A percentile compares a stretch with the other conserved stretches of the same genome.
Conservation (phyloP, 768 basidiomycete genomes). For the Tulasnella sp. region DNA sequence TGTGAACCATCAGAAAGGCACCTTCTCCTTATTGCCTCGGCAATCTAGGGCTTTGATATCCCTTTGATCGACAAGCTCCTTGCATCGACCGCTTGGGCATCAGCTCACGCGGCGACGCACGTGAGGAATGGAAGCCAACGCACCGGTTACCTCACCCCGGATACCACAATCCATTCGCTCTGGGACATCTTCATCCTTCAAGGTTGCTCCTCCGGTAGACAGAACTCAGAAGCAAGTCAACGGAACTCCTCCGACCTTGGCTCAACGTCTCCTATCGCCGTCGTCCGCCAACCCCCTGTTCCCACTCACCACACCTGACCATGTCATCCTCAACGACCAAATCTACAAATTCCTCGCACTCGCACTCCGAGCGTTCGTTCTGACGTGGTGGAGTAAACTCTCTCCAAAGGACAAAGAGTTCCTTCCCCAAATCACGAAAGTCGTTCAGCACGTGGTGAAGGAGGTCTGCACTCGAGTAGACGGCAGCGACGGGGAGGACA, state of each 20-base stretch:
- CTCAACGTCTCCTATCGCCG: slow-evolving; percentile 56
- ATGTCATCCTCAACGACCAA: slow-evolving; percentile 51
- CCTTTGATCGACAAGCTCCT: not conserved
- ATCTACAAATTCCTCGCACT: slow-evolving; percentile 74
- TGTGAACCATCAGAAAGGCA: too few species aligned
- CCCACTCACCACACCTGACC: slow-evolving; percentile 27
- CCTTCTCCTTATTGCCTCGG: not conserved
- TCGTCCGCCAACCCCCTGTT: slow-evolving; percentile 37
- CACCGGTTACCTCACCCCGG: not conserved
- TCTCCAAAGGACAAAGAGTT: slow-evolving; percentile 76
- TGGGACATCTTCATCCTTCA: not conserved
- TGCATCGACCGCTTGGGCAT: not conserved
- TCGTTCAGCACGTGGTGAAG: slow-evolving; percentile 47
- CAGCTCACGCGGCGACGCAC: not conserved
- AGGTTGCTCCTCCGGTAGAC: not conserved
- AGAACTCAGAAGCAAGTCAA: not conserved
- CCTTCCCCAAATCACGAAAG: slow-evolving; percentile 53
- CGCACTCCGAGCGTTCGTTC: slow-evolving; percentile 62
- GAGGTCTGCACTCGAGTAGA: slow-evolving; percentile 45
- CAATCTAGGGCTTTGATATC: too few species aligned
- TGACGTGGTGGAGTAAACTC: slow-evolving; percentile 79
- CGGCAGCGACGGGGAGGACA: slow-evolving; percentile 2
- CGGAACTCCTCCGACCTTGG: slow-evolving; percentile 25
- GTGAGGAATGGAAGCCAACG: not conserved
- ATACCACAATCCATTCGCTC: slow-evolving; percentile 4